phyloP scores from a whole-genome alignment of 495 filamentous ascomycete genomes.

The Xylaria curta region DNA sequence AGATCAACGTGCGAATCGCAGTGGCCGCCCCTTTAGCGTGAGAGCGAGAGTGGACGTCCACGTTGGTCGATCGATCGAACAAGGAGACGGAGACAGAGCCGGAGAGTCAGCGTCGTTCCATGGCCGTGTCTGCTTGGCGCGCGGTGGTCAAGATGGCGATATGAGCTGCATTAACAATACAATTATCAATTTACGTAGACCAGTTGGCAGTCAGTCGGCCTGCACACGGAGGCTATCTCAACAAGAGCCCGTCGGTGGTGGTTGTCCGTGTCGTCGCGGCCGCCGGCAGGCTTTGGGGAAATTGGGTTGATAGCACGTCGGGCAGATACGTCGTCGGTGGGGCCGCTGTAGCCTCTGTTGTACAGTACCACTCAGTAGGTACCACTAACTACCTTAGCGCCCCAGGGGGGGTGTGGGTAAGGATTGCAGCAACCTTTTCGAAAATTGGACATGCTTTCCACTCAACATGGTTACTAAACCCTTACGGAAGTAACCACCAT shows the following conservation, averaged over 20 bases:
- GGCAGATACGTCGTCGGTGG: slow-evolving; percentile 31
- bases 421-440: too few relatives aligned
- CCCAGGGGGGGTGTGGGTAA: too few relatives aligned
- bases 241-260: slow-evolving; percentile 15
- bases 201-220: neutral
- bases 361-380: neutral
- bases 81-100: slow-evolving; percentile 15
- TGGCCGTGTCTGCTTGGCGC: slow-evolving; percentile 24
- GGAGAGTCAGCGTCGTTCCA: slow-evolving; percentile 29
- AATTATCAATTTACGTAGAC: slow-evolving; percentile 19
- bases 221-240: neutral
- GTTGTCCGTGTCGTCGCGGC: slow-evolving; percentile 22
- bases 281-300: slow-evolving; percentile 21
- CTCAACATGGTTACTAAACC: too few relatives aligned
- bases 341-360: neutral
- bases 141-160: slow-evolving; percentile 19
- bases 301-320: slow-evolving; percentile 27
- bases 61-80: slow-evolving; percentile 11
- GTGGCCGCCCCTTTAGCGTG: neutral
- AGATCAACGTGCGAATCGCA: slow-evolving; percentile 9
- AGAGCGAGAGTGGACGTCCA: neutral
- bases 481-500: too few relatives aligned
- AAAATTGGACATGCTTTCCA: too few relatives aligned
- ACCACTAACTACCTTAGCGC: too few relatives aligned
- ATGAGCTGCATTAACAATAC: slow-evolving; percentile 29